A percentile compares a stretch with the other conserved stretches of the same genome.
phyloP scores from a whole-genome alignment of 1,284 basidiomycete genomes.

The Ganoderma boninense region DNA sequence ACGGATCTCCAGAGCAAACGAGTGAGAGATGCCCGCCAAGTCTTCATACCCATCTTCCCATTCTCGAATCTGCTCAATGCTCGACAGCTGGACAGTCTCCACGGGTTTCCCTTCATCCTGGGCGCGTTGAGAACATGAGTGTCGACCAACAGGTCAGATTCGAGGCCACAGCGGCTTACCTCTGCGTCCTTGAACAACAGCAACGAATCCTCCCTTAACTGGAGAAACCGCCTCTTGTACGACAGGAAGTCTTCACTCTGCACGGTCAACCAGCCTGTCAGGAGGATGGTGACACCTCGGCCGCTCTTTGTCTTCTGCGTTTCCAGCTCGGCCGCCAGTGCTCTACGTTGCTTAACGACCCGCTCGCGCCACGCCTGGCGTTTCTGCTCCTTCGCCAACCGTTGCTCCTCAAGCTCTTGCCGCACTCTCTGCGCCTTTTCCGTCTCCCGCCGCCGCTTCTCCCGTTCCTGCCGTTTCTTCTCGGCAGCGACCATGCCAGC shows the following conservation, averaged over 20 bases:
- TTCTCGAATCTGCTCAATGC: slow-evolving; percentile 61
- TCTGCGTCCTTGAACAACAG: slow-evolving; percentile 64
- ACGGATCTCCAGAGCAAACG: slow-evolving; percentile 72
- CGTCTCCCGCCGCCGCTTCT: slow-evolving; percentile 61
- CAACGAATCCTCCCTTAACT: slow-evolving; percentile 58
- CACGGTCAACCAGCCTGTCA: slow-evolving; percentile 73
- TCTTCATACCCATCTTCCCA: slow-evolving; percentile 80
- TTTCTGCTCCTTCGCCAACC: slow-evolving; percentile 50
- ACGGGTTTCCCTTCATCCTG: slow-evolving; percentile 47
- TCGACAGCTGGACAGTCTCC: slow-evolving; percentile 59
- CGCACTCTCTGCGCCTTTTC: slow-evolving; percentile 64
- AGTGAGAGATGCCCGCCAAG: slow-evolving; percentile 71
- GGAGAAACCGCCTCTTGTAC: slow-evolving; percentile 76
- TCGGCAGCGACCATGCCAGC: slow-evolving; percentile 55
- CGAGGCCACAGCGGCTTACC: slow-evolving; percentile 45
- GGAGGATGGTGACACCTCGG: slow-evolving; percentile 40
- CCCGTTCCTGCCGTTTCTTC: slow-evolving; percentile 56
- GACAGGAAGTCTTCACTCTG: slow-evolving; percentile 62
- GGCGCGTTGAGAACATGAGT: slow-evolving; percentile 14
- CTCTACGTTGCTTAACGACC: slow-evolving; percentile 51
- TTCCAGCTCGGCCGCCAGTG: slow-evolving; percentile 44
- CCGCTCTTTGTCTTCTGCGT: slow-evolving; percentile 31
- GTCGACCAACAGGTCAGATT: slow-evolving; percentile 6
- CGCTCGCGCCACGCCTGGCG: slow-evolving; percentile 52
- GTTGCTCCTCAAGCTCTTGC: slow-evolving; percentile 54